Evolutionary conservation across 768 basidiomycete species (phyloP).

Genomic region (Rubroboletus satanas): DNA sequence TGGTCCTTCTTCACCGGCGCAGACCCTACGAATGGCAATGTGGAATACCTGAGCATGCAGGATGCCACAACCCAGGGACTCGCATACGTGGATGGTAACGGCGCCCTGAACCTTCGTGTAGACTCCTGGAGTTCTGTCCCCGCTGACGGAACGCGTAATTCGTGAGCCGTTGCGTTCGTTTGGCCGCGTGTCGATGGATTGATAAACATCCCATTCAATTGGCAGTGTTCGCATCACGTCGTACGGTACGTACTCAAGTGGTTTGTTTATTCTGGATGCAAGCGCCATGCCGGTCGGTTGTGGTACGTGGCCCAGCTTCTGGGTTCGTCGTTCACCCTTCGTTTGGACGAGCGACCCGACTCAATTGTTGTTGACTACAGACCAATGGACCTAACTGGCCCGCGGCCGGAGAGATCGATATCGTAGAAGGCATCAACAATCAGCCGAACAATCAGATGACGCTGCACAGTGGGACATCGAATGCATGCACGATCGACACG

Average conservation of each 20-base stretch:
- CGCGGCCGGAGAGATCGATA: slow-evolving; percentile 59
- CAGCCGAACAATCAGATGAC: slow-evolving; percentile 59
- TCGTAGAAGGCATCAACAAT: slow-evolving; percentile 67
- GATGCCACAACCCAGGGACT: slow-evolving; percentile 51
- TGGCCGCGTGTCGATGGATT: neutral
- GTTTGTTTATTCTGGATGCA: slow-evolving; percentile 73
- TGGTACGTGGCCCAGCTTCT: slow-evolving; percentile 56
- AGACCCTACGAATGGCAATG: slow-evolving; percentile 71
- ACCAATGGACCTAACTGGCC: slow-evolving; percentile 55
- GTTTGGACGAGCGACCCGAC: neutral
- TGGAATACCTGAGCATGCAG: slow-evolving; percentile 49
- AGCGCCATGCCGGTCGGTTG: slow-evolving; percentile 67
- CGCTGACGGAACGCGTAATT: slow-evolving; percentile 49
- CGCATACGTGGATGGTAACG: slow-evolving; percentile 53
- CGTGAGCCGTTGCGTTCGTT: slow-evolving; percentile 31
- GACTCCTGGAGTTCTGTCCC: slow-evolving; percentile 49
- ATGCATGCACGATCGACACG: slow-evolving; percentile 25
- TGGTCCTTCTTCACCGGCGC: slow-evolving; percentile 58
- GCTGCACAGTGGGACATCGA: slow-evolving; percentile 51
- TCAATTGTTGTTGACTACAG: slow-evolving; percentile 13
- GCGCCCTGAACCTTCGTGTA: slow-evolving; percentile 55
- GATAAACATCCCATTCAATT: neutral
- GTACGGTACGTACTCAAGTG: slow-evolving; percentile 52
- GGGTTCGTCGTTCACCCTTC: slow-evolving; percentile 29
- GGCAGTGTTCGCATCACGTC: slow-evolving; percentile 63